Evolutionary conservation across 2,329 filamentous ascomycete species (phyloP), one percentile per base, ranked within the genome.

Genomic region (Daldinia sp.): DNA sequence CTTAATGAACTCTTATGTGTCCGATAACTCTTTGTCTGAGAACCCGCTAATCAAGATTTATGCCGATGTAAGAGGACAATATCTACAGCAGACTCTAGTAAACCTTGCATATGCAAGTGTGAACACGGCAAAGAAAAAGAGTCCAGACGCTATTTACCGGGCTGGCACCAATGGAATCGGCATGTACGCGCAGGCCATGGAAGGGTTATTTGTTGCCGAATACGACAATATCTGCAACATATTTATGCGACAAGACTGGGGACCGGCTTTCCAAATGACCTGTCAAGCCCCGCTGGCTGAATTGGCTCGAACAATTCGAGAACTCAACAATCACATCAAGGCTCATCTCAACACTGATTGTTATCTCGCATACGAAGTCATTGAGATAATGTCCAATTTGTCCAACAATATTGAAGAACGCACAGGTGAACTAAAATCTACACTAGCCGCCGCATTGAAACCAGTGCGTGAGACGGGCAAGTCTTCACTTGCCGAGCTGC

Each of bases 401-500:
- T 93, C 93, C 2, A 89, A 89, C 58, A 89, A 90, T 35, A 81
- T 99, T 3, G 94, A 97, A 66, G 85, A 86, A 3, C 88, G 90
- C 64, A 96, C 93, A 0, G 93, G 93, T 1, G 93, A 97, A 72
- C 83, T 97, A 60, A 97, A 97, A 75, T 82, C 86, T 27, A 86
- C 92, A 4, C 86, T 99, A 52, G 89, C 92, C 4, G 92, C 96
- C 56, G 92, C 93, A 7, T 81, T 98, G 11, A 93, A 95, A 71
- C 95, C 95, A 0, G 87, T 98, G 9, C 88, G 94, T 17, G 94
- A 97, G 74, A 98, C 94, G 0, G 94, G 92, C 35, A 97, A 97
- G 75, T 84, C 86, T 1, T 97, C 94, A 0, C 82, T 99, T 13
- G 85, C 87, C 8, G 92, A 94, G 71, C 81, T 99, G 19, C 81